phyloP scores from a whole-genome alignment of 805 yeast species.

The fission yeast (Schizosaccharomyces pombe) region DNA sequence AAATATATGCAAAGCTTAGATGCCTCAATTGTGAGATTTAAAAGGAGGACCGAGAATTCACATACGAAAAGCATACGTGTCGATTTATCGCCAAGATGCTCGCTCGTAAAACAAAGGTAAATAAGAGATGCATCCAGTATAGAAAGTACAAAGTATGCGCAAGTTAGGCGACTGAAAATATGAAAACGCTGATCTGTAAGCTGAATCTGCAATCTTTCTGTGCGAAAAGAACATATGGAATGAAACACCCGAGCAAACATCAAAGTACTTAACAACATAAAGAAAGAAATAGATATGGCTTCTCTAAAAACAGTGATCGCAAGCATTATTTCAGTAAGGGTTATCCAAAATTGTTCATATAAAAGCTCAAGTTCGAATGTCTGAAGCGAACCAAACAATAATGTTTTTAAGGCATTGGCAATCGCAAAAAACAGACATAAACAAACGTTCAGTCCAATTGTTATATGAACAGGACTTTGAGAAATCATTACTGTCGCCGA shows the following conservation, averaged over 20 bases:
- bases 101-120: background rate
- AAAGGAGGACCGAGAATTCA: slow-evolving; percentile 43
- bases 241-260: slow-evolving; percentile 46
- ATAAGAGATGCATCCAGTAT: slow-evolving; percentile 21
- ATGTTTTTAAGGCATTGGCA: slow-evolving; percentile 27
- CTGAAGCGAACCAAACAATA: slow-evolving; percentile 54
- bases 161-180: background rate
- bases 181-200: background rate
- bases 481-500: slow-evolving; percentile 1
- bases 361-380: slow-evolving; percentile 54
- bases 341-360: slow-evolving; percentile 39
- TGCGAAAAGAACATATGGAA: slow-evolving; percentile 39
- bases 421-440: slow-evolving; percentile 14
- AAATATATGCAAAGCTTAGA: slow-evolving; percentile 29
- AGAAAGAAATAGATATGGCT: slow-evolving; percentile 25
- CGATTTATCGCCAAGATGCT: background rate
- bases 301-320: slow-evolving; percentile 31
- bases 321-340: slow-evolving; percentile 35
- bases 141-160: slow-evolving; percentile 19
- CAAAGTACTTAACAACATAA: slow-evolving; percentile 20
- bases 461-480: slow-evolving; percentile 18
- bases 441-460: slow-evolving; percentile 13
- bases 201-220: slow-evolving; percentile 17
- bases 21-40: slow-evolving; percentile 26
- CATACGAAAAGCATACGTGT: slow-evolving; percentile 39